A percentile compares a stretch with the other conserved stretches of the same genome.
These are phyloP conservation scores for Tulasnella sp. DNA, from an alignment of 768 basidiomycete genomes.

Conservation along the genomic window DNA sequence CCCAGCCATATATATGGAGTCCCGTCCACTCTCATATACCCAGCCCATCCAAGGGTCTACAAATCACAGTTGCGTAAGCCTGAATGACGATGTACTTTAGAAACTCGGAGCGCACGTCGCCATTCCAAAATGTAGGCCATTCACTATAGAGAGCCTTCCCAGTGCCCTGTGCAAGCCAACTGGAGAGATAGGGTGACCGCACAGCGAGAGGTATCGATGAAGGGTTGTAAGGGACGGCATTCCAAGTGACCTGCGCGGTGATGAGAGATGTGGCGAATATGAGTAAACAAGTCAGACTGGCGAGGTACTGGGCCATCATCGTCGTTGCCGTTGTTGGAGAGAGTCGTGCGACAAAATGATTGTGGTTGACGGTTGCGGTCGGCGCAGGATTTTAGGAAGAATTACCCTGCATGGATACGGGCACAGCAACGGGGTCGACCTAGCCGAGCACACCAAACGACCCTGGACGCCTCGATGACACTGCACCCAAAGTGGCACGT, in stretches of 20 bases:
- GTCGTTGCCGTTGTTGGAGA: too few species aligned
- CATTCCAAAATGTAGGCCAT: neutral
- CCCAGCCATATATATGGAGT: neutral
- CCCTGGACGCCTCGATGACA: too few species aligned
- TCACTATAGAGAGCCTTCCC: neutral
- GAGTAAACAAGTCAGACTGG: neutral
- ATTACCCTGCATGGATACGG: too few species aligned
- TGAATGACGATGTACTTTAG: neutral
- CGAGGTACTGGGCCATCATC: neutral
- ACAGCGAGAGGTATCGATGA: neutral
- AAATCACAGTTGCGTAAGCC: neutral
- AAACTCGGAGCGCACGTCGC: neutral
- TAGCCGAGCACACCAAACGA: too few species aligned
- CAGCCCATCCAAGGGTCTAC: neutral
- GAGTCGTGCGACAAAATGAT: too few species aligned
- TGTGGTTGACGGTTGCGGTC: too few species aligned
- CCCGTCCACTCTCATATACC: neutral
- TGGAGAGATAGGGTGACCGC: neutral
- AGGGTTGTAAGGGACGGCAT: neutral
- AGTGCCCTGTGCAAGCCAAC: neutral
- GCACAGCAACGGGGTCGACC: too few species aligned
- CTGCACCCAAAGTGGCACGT: too few species aligned
- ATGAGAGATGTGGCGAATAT: neutral
- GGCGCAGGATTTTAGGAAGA: too few species aligned
- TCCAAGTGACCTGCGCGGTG: neutral